Evolutionary conservation across 2,329 filamentous ascomycete species (phyloP).

Genomic region (Nigrospora sphaerica): DNA sequence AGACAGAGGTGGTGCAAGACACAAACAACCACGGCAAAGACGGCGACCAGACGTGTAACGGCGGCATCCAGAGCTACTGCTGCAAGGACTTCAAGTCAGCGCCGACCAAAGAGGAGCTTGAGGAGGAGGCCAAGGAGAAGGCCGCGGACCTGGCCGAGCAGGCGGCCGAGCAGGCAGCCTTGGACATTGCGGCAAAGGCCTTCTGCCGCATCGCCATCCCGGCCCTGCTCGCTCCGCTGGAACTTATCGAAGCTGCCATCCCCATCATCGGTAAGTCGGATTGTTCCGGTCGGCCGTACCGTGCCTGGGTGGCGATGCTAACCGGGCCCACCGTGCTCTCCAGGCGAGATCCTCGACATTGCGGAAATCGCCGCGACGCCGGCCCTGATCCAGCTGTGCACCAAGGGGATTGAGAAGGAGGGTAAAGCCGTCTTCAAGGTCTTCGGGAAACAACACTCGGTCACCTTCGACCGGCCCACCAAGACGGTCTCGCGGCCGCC

Average conservation of each 20-base stretch:
- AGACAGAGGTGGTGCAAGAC: slow-evolving; percentile 20
- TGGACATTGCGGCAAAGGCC: slow-evolving; percentile 25
- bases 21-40: slow-evolving; percentile 20
- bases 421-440: slow-evolving; percentile 13
- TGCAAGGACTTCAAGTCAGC: slow-evolving; percentile 22
- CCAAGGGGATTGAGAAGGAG: slow-evolving; percentile 24
- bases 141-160: slow-evolving; percentile 17
- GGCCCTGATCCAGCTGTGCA: slow-evolving; percentile 20
- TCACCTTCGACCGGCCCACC: neutral
- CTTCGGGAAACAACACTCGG: slow-evolving; percentile 1
- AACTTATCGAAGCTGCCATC: too few species aligned
- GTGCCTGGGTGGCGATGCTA: neutral
- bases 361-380: slow-evolving; percentile 6
- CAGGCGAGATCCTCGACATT: slow-evolving; percentile 2
- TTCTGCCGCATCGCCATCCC: slow-evolving; percentile 26
- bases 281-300: too few species aligned
- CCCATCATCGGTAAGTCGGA: slow-evolving; percentile 10
- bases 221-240: slow-evolving; percentile 12
- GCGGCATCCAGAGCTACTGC: slow-evolving; percentile 20
- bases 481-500: neutral
- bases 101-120: slow-evolving; percentile 10
- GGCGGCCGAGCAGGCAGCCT: slow-evolving; percentile 18
- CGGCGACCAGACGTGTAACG: slow-evolving; percentile 21
- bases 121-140: slow-evolving; percentile 12
- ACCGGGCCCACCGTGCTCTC: too few species aligned